Conservation (phyloP, 345 rosid species). For the Pistacia atlantica region DNA sequence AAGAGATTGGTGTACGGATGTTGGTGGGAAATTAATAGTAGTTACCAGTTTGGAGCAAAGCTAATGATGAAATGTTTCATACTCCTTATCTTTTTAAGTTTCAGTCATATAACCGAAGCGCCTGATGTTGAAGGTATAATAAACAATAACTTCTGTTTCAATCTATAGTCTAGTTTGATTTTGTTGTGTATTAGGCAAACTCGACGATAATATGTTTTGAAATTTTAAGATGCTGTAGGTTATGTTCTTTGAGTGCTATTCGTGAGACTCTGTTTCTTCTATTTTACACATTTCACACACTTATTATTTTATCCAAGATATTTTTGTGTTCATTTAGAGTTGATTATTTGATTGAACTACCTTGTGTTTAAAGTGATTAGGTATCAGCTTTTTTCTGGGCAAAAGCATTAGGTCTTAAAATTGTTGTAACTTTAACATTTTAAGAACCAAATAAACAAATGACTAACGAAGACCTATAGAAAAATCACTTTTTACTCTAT, state of each 20-base stretch:
- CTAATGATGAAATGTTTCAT: conserved; percentile 40
- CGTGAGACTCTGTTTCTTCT: no score
- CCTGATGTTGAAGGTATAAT: conserved; percentile 75
- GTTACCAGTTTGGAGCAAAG: conserved; percentile 24
- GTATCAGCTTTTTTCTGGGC: no score
- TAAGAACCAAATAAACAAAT: neutral
- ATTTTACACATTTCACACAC: neutral
- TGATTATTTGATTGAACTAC: neutral
- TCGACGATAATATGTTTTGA: neutral
- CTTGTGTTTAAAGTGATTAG: neutral
- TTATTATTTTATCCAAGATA: neutral
- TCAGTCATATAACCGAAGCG: conserved; percentile 43
- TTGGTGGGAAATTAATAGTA: conserved; percentile 19
- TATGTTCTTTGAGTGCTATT: neutral
- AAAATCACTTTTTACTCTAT: neutral
- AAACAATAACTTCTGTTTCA: neutral
- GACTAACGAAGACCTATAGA: neutral
- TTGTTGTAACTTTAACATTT: neutral
- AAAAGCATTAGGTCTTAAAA: neutral
- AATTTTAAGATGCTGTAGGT: neutral
- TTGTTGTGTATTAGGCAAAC: neutral
- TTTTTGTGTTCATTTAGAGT: neutral
- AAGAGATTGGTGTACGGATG: conserved; percentile 19
- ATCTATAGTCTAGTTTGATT: neutral
- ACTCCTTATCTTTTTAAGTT: conserved; percentile 35